Percentiles rank a stretch among this genome's conserved stretches.
Conservation (phyloP, 306 rosid genomes). For the Cucurbita argyrosperma region DNA sequence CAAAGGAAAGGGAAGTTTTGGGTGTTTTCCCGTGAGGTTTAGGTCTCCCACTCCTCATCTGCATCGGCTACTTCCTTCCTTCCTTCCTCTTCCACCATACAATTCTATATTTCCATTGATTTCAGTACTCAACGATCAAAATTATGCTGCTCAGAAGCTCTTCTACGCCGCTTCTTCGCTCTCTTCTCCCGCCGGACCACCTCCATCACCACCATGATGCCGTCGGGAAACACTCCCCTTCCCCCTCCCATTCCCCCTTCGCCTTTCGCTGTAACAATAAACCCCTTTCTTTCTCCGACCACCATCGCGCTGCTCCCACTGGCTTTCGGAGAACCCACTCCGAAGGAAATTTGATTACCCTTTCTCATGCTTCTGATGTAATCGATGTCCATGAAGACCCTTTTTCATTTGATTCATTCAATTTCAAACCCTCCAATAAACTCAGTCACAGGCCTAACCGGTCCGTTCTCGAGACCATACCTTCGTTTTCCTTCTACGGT, state of each 20-base stretch:
- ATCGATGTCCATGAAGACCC: conserved; percentile 18
- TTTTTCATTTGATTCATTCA: not conserved
- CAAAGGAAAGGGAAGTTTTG: not conserved
- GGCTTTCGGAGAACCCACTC: conserved; percentile 73
- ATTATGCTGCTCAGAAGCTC: conserved; percentile 66
- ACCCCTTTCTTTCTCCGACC: conserved; percentile 23
- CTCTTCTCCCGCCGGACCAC: conserved; percentile 48
- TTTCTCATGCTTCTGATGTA: conserved; percentile 22
- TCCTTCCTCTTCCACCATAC: not conserved
- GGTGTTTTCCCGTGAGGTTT: not conserved
- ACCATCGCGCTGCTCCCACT: conserved; percentile 6
- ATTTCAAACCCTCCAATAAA: conserved; percentile 7
- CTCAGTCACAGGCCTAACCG: conserved; percentile 15
- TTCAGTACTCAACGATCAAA: not conserved
- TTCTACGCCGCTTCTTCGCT: conserved; percentile 82
- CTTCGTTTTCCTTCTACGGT: conserved; percentile 23
- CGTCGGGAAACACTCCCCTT: conserved; percentile 12
- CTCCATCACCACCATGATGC: conserved; percentile 24
- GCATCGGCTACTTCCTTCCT: no score
- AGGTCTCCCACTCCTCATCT: no score
- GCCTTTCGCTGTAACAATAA: conserved; percentile 10
- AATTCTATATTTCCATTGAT: not conserved
- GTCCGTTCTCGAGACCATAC: conserved; percentile 37
- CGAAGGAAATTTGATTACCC: conserved; percentile 58
- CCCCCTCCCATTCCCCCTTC: conserved; percentile 5